Evolutionary conservation across 768 basidiomycete species (phyloP).

Genomic region (Termitomyces sp.): DNA sequence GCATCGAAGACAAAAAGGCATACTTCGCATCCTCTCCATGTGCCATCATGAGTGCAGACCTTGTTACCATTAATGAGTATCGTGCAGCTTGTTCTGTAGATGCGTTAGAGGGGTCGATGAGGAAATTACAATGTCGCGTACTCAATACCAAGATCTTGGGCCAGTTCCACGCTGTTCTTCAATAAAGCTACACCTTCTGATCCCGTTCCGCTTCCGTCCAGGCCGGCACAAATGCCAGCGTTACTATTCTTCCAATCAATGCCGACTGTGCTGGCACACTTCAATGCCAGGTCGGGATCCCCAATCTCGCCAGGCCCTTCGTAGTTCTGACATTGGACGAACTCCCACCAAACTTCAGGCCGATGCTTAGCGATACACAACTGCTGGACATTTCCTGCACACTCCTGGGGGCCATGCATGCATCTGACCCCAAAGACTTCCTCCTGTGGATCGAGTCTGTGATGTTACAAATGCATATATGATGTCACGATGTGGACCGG

Average conservation of each 20-base stretch:
- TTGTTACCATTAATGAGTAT: slow-evolving; percentile 64
- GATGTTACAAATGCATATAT: neutral
- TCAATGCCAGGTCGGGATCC: slow-evolving; percentile 49
- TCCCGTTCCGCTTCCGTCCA: slow-evolving; percentile 56
- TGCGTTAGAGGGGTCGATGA: neutral
- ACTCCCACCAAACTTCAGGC: slow-evolving; percentile 71
- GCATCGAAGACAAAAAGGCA: slow-evolving; percentile 6
- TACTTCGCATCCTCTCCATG: slow-evolving; percentile 79
- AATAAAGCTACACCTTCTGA: slow-evolving; percentile 62
- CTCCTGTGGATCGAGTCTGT: slow-evolving; percentile 58
- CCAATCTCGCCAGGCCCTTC: slow-evolving; percentile 62
- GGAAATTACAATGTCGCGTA: slow-evolving; percentile 22
- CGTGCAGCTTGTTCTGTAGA: slow-evolving; percentile 79
- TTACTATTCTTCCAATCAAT: slow-evolving; percentile 65
- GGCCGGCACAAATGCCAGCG: slow-evolving; percentile 53
- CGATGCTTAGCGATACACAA: slow-evolving; percentile 70
- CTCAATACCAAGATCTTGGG: slow-evolving; percentile 47
- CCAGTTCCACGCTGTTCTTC: slow-evolving; percentile 47
- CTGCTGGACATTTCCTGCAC: slow-evolving; percentile 85
- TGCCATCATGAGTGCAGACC: slow-evolving; percentile 72
- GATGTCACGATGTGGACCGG: neutral
- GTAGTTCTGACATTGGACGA: slow-evolving; percentile 76
- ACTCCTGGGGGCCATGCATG: slow-evolving; percentile 76
- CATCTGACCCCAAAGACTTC: slow-evolving; percentile 76
- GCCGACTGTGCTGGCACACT: slow-evolving; percentile 57